Percentiles rank a stretch among this genome's conserved stretches.
phyloP scores from a whole-genome alignment of 129 eudicot genomes.

The Artemisia argyi region DNA sequence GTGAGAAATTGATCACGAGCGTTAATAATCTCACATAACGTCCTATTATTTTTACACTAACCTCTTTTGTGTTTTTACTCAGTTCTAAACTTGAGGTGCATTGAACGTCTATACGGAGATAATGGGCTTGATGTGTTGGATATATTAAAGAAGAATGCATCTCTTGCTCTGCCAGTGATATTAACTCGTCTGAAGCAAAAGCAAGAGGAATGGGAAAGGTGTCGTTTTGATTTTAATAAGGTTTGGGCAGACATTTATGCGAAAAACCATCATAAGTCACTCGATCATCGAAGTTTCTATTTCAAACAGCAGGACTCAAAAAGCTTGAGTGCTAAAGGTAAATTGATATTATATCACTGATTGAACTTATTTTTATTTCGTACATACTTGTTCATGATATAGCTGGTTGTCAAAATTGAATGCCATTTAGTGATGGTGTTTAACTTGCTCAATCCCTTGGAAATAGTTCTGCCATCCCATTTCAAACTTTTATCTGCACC shows the following conservation, averaged over 20 bases:
- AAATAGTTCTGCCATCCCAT: no score
- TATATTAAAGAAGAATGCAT: constrained; percentile 79
- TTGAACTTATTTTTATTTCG: no score
- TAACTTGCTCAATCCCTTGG: no score
- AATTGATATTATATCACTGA: not conserved
- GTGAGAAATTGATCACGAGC: constrained; percentile 37
- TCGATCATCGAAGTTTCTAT: constrained; percentile 96
- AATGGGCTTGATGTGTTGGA: constrained; percentile 98
- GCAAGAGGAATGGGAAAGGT: constrained; percentile 97
- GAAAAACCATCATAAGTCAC: constrained; percentile 92
- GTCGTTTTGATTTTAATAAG: constrained; percentile 87
- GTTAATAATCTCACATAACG: not conserved
- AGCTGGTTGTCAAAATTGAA: no score
- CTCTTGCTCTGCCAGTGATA: constrained; percentile 87
- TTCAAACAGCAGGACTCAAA: constrained; percentile 96
- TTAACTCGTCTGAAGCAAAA: constrained; percentile 93
- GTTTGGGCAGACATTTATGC: constrained; percentile 94
- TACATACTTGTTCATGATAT: no score
- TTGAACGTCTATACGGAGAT: constrained; percentile 95
- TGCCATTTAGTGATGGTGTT: no score
- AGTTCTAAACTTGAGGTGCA: constrained; percentile 88
- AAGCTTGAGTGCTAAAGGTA: constrained; percentile 95
- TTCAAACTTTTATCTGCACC: no score
- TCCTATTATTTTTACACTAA: no score
- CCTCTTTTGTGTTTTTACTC: not conserved